Evolutionary conservation across 306 rosid genomes (phyloP).

Genomic region (Gastrolobium bilobum): DNA sequence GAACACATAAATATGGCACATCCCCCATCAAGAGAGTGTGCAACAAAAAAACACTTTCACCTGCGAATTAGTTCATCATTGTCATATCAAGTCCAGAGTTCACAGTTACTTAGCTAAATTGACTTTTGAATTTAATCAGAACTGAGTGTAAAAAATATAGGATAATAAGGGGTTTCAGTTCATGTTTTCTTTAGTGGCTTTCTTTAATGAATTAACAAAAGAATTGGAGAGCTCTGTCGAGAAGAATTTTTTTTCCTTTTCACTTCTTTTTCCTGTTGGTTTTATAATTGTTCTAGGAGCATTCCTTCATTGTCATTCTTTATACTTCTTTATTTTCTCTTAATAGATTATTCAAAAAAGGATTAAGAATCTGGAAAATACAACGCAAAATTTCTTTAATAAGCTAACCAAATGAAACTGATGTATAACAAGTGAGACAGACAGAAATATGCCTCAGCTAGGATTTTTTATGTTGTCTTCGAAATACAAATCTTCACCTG

Average conservation of each 20-base stretch:
- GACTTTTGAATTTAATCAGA: background rate
- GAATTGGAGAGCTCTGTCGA: background rate
- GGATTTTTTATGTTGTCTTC: background rate
- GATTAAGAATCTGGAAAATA: background rate
- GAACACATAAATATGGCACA: background rate
- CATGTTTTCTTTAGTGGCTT: constrained; percentile 4
- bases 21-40: constrained; percentile 19
- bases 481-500: too few species aligned
- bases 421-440: background rate
- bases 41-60: background rate
- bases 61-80: background rate
- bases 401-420: background rate
- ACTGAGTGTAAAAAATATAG: background rate
- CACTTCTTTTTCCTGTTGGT: background rate
- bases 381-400: background rate
- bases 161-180: background rate
- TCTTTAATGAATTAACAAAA: background rate
- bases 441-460: background rate
- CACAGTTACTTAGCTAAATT: background rate
- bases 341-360: background rate
- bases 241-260: background rate
- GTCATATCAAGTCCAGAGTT: constrained; percentile 14
- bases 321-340: constrained; percentile 2
- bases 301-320: background rate
- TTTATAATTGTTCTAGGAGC: background rate